Evolutionary conservation across 345 rosid species (phyloP), one percentile per base, ranked within the genome.

Genomic region (Garcia nutans): DNA sequence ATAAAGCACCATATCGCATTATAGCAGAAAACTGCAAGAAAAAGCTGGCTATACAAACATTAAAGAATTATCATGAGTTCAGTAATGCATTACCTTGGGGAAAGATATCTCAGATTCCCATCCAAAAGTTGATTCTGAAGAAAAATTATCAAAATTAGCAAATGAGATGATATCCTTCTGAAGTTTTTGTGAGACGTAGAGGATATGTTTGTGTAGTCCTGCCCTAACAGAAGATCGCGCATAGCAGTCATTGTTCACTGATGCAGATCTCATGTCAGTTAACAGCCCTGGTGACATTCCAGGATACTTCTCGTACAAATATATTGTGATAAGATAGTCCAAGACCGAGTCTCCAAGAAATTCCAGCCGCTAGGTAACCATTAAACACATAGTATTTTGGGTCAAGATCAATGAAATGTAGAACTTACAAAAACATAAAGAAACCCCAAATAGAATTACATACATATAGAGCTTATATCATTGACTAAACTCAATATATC

Each of bases 211-310:
- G 70, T 96, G 89, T 68, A 96, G 76, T 56, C 83, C 90, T 31
- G 74, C 84, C 85, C 80, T 93, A 23, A 90, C 74, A 0, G 91
- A 86, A 42, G 86, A 85, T 63, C 10, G 86, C 2, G 97, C 99
- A 74, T 92, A 96, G 62, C 88, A 90, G 42, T 92, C 94, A 42
- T 96, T 96, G 84, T 96, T 96, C 61, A 93, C 97, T 2, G 98
- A 96, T 52, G 98, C 95, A 47, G 99, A 96, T 73, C 99, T 85
- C 97, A 96, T 64, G 73, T 96, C 98, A 0, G 98, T 96, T 66
- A 96, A 79, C 64, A 86, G 60, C 63, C 97, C 97, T 5, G 99
- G 99, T 16, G 95, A 85, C 77, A 93, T 77, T 54, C 75, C 73
- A 1, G 98, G 99, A 81, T 90, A 84, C 50, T 80, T 76, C 6